These are phyloP conservation scores for Prillingera fragicola DNA, from an alignment of 1,284 basidiomycete species.

Conservation along the genomic window DNA sequence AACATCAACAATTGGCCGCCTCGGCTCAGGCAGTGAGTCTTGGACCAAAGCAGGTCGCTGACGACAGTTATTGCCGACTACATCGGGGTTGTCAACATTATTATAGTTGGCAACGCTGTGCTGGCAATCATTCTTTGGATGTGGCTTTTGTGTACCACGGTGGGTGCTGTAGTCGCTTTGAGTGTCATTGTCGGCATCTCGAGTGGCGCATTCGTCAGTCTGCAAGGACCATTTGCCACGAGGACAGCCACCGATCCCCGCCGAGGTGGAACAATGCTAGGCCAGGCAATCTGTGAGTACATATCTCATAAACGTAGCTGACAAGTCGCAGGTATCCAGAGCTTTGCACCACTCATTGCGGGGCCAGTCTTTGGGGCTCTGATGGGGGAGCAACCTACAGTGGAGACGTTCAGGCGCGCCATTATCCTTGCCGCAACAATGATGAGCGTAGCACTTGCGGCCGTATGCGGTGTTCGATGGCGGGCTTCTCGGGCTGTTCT, in stretches of 20 bases:
- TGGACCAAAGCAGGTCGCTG: not conserved
- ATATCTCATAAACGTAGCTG: not conserved
- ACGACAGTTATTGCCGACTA: conserved; percentile 23
- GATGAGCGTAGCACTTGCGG: not conserved
- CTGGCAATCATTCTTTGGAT: conserved; percentile 21
- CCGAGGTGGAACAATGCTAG: conserved; percentile 29
- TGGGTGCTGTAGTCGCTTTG: conserved; percentile 14
- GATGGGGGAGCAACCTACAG: not conserved
- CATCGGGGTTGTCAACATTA: conserved; percentile 25
- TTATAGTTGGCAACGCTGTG: conserved; percentile 15
- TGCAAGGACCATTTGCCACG: conserved; percentile 26
- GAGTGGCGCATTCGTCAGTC: conserved; percentile 24
- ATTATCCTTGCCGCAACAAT: not conserved
- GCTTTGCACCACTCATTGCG: not conserved
- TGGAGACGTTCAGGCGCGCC: not conserved
- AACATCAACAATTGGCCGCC: not conserved
- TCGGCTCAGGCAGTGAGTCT: not conserved
- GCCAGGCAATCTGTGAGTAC: conserved; percentile 32
- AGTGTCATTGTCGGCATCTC: conserved; percentile 24
- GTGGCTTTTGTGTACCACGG: conserved; percentile 22
- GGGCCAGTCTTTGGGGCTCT: not conserved
- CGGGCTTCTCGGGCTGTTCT: no score
- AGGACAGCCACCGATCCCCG: conserved; percentile 23
- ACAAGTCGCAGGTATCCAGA: not conserved
- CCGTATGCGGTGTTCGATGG: no score